Evolutionary conservation across 495 filamentous ascomycete species (phyloP).

Genomic region (Pseudomonodictys pantanalensis): DNA sequence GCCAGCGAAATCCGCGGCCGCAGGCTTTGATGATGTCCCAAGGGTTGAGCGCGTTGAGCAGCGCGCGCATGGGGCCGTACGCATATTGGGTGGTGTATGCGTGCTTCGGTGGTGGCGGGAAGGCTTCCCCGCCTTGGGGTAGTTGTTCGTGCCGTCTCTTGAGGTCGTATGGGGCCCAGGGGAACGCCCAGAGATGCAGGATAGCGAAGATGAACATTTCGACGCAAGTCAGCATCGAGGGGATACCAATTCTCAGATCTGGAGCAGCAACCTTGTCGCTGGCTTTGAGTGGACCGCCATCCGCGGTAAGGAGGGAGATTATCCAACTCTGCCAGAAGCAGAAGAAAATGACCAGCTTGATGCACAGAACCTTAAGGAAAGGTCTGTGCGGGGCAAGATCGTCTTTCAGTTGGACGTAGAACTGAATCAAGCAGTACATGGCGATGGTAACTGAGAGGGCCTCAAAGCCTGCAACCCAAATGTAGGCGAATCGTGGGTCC

Average conservation of each 20-base stretch:
- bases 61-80: slow-evolving; percentile 65
- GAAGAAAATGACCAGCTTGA: slow-evolving; percentile 92
- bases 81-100: no score
- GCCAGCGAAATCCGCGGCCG: slow-evolving; percentile 74
- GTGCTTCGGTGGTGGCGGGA: slow-evolving; percentile 14
- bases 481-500: slow-evolving; percentile 72
- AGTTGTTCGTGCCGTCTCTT: slow-evolving; percentile 44
- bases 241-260: slow-evolving; percentile 80
- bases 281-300: slow-evolving; percentile 48
- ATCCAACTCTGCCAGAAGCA: slow-evolving; percentile 75
- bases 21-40: slow-evolving; percentile 81
- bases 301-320: slow-evolving; percentile 16
- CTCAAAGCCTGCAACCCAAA: slow-evolving; percentile 76
- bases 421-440: slow-evolving; percentile 91
- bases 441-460: slow-evolving; percentile 73
- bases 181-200: slow-evolving; percentile 80
- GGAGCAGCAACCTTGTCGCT: slow-evolving; percentile 60
- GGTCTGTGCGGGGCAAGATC: slow-evolving; percentile 69
- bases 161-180: slow-evolving; percentile 64
- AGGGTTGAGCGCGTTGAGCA: slow-evolving; percentile 73
- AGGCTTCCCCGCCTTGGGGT: slow-evolving; percentile 44
- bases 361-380: slow-evolving; percentile 80
- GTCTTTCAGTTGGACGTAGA: slow-evolving; percentile 72
- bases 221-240: slow-evolving; percentile 72
- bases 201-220: slow-evolving; percentile 84